Base-by-base conservation (phyloP, 2,329 filamentous ascomycete species). In the Ustulina deusta region DNA sequence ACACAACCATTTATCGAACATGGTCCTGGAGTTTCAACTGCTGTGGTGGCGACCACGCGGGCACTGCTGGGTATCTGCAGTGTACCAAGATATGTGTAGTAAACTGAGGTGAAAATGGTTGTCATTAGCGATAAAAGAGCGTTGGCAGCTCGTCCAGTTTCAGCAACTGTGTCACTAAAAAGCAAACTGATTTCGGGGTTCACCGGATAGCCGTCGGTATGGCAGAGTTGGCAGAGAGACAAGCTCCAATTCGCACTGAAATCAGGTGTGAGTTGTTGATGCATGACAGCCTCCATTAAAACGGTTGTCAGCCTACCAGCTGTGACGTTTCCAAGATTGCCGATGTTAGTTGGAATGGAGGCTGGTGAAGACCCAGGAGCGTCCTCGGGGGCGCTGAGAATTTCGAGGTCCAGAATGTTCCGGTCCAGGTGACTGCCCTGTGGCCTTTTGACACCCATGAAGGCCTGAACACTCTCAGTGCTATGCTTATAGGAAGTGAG, bases 1-100 rank as follows among this genome's bases (percentile, higher is more conserved):
- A 13, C 2, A 44, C 70, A 72, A 2, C 61, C 48, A n/a, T 65
- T 44, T 6, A 29, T 29, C 1, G 29, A 34, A 13, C 65, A 71
- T 0, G 48, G 34, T 2, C 51, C 52, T 2, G 70, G 63, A 0
- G 55, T 27, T 25, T 15, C 32, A 5, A 63, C 66, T 0, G 10
- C 32, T 11, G 29, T 69, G 1, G 59, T 58, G 15, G 34, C 15
- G 34, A 51, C 46, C n/a, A 56, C 55, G 3, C 22, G 49, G 15
- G 44, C 59, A 20, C 40, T 46, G 5, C 57, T 40, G 2, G 6
- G 25, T 20, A 38, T 3, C 7, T 34, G 15, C 1, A 67, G 42
- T 2, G 63, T 34, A 9, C 42, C 42, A 2, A 65, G 20, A 54
- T 48, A 69, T 2, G 25, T 13, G 3, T 67, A 55, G 48, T 69